Base-by-base conservation (phyloP, 2,329 filamentous ascomycete species). In the Xylariaceae sp. region DNA sequence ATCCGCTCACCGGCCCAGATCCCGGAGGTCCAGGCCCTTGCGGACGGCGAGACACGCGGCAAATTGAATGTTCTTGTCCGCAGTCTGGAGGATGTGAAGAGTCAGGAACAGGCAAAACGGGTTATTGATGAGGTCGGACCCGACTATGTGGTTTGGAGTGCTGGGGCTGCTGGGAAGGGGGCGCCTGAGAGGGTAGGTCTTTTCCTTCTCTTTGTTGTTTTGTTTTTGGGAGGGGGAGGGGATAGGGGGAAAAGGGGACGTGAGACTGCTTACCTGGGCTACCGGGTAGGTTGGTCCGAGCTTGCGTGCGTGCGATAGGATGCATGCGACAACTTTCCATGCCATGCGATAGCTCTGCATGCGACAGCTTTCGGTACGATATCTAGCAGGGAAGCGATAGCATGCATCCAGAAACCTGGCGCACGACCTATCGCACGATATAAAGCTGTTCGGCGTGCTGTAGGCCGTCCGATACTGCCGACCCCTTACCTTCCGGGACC, bases 1-100 rank as follows among this genome's bases (percentile, higher is more conserved):
- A 87, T 95, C 72, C 88, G 90, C 68, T 83, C 85, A 64, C 77
- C 83, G n/a, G 84, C 85, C 0, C 90, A 94, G 66, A 80, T 82
- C 49, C 70, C 77, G 2, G 77, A 85, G 56, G 86, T 95, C 59
- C 75, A 87, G 67, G 80, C 80, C 58, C 80, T 89, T 2, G 37
- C 37, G 15, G 81, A 78, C 15, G 78, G 83, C 56, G 80, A 5
- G 23, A 1, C 23, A 1, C 23, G 80, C 1, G 87, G 87, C 30
- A 87, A 82, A 63, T 75, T 94, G 44, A 80, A 83, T 56, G 86
- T 92, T 2, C 76, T 92, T 0, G 79, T 93, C 13, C 81, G 82
- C 69, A 90, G 85, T 69, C 75, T 93, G 17, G 88, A 90, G 56
- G 88, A 90, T 15, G 80, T 92, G 47, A 85, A 83, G 71, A 83